phyloP scores from a whole-genome alignment of 2,329 filamentous ascomycete species.

The Botrytis deweyae region DNA sequence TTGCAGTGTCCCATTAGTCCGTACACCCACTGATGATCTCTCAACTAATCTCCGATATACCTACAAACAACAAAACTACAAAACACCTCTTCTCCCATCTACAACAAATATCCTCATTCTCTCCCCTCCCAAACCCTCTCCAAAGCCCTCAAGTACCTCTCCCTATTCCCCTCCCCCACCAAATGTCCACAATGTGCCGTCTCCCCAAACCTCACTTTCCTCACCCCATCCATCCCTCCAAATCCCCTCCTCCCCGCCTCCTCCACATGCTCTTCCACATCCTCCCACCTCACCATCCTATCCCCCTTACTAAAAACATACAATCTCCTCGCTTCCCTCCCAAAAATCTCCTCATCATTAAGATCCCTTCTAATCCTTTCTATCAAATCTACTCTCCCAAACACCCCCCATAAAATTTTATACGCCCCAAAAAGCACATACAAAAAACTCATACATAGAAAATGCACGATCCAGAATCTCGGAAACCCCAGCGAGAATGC shows the following conservation, averaged over 20 bases:
- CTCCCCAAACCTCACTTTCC: not conserved
- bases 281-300: not conserved
- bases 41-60: not conserved
- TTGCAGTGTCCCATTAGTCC: too few species aligned
- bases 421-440: not conserved
- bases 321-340: not conserved
- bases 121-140: not conserved
- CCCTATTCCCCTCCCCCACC: not conserved
- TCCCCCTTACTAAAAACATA: not conserved
- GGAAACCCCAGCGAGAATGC: not conserved
- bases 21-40: not conserved
- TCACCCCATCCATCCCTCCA: not conserved
- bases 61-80: not conserved
- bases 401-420: not conserved
- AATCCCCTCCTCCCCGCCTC: not conserved
- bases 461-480: not conserved
- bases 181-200: not conserved
- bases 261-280: not conserved
- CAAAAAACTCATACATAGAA: not conserved
- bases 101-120: not conserved
- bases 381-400: not conserved
- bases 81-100: not conserved
- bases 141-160: not conserved
- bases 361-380: not conserved
- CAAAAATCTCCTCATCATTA: not conserved